A percentile compares a stretch with the other conserved stretches of the same genome.
Conservation (phyloP, 225 moss, liverwort and hornwort species). For the Physcomitrium patens region DNA sequence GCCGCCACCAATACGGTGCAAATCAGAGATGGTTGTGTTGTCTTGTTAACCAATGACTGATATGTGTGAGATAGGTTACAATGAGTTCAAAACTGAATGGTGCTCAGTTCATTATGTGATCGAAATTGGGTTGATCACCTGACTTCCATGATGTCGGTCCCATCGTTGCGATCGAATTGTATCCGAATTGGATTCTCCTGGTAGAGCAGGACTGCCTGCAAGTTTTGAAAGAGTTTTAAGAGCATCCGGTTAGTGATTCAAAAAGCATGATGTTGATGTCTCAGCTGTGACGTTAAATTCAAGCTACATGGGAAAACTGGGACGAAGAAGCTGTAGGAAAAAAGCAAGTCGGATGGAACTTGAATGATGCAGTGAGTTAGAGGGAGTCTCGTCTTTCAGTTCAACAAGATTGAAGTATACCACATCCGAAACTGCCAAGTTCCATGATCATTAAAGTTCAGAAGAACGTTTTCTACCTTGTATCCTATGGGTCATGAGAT, state of each 20-base stretch:
- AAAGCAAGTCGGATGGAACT: background rate
- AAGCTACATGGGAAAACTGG: background rate
- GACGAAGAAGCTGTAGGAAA: background rate
- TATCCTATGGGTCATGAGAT: no score
- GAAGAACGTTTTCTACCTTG: no score
- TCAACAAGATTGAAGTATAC: no score
- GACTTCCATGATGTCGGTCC: conserved; percentile 61
- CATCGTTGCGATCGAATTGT: conserved; percentile 48
- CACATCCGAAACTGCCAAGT: no score
- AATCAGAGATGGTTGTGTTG: background rate
- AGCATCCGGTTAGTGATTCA: background rate
- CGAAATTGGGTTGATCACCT: conserved; percentile 25
- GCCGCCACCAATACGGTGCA: background rate
- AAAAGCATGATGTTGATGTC: background rate
- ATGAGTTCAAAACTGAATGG: background rate
- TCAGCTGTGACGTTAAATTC: background rate
- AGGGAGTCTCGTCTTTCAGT: background rate
- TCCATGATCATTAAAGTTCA: no score
- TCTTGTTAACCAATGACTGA: background rate
- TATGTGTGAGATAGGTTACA: no score
- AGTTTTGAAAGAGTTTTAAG: background rate
- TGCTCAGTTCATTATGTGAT: background rate
- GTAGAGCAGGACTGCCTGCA: conserved; percentile 56
- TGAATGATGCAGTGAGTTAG: background rate
- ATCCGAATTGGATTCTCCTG: conserved; percentile 48